Conservation (phyloP, 192 early-diverging fungal species). For the Diversispora eburnea region DNA sequence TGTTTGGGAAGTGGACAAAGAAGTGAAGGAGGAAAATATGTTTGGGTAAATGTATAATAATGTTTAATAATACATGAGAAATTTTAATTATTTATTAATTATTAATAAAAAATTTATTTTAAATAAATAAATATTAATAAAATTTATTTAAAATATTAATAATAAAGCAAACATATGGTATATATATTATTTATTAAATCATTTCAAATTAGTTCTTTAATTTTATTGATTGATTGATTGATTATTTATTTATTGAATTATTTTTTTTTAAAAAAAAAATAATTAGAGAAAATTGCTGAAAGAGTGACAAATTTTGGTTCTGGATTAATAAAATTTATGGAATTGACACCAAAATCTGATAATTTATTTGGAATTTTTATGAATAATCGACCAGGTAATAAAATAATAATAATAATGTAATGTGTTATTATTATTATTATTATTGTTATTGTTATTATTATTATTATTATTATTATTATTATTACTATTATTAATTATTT, state of each 20-base stretch:
- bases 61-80: conserved; percentile 11
- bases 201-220: not conserved
- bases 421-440: not conserved
- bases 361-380: conserved; percentile 37
- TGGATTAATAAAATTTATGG: conserved; percentile 35
- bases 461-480: not conserved
- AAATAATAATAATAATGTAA: not conserved
- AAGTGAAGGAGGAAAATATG: conserved; percentile 26
- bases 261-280: not conserved
- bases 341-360: conserved; percentile 32
- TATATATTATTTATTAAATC: not conserved
- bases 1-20: conserved; percentile 19
- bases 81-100: not conserved
- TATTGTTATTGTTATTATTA: not conserved
- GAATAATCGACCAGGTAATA: conserved; percentile 44
- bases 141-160: not conserved
- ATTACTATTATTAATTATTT: not conserved
- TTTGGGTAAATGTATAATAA: not conserved
- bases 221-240: not conserved
- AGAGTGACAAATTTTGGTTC: conserved; percentile 40
- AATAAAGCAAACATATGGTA: conserved; percentile 41
- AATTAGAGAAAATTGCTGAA: conserved; percentile 32
- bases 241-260: not conserved
- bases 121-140: no score
- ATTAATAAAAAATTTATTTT: conserved; percentile 10